A percentile compares a stretch with the other conserved stretches of the same genome.
Evolutionary conservation across 2,329 filamentous ascomycete genomes (phyloP).

Genomic region (Cercospora zeae-maydis): DNA sequence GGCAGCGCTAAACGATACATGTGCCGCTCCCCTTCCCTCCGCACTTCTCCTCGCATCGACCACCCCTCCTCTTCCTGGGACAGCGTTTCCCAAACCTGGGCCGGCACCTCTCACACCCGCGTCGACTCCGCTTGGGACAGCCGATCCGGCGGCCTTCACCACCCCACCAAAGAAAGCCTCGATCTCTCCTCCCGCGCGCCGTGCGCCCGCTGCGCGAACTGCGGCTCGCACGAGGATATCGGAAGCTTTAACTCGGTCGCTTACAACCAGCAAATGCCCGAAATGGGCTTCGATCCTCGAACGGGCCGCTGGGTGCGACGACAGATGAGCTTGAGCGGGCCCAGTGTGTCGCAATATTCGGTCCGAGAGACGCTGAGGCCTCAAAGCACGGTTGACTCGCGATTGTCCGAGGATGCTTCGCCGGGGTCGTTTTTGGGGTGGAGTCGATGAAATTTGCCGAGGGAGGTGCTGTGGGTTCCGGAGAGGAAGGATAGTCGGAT

Average conservation of each 20-base stretch:
- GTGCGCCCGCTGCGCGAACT: neutral
- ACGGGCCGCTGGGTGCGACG: conserved; percentile 1
- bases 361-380: conserved; percentile 8
- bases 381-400: conserved; percentile 1
- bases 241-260: neutral
- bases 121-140: conserved; percentile 10
- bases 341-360: conserved; percentile 6
- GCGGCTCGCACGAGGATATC: conserved; percentile 7
- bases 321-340: conserved; percentile 3
- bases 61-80: conserved; percentile 1
- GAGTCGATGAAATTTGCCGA: neutral
- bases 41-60: neutral
- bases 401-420: conserved; percentile 5
- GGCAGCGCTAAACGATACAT: conserved; percentile 6
- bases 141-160: neutral
- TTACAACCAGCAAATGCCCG: conserved; percentile 1
- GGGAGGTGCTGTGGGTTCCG: conserved; percentile 3
- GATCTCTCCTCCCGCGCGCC: neutral
- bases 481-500: neutral
- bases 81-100: neutral
- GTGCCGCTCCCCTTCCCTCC: neutral
- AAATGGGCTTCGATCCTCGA: conserved; percentile 6
- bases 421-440: neutral
- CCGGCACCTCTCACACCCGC: conserved; percentile 4
- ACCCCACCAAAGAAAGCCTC: conserved; percentile 1